These are phyloP conservation scores for Candida maris DNA, from an alignment of 805 yeast genomes.

Conservation along the genomic window DNA sequence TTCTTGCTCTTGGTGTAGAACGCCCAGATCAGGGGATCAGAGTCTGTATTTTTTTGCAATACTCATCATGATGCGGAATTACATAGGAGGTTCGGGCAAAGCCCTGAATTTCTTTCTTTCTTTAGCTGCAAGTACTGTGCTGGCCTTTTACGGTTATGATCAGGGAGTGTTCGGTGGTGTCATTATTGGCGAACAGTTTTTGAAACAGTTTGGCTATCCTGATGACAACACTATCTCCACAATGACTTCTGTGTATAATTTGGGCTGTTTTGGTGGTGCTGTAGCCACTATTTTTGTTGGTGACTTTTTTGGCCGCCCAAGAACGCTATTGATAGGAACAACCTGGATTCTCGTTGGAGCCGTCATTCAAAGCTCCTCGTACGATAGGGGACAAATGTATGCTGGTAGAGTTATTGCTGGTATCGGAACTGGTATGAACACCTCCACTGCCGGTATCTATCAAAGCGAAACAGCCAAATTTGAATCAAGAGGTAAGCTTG, in stretches of 20 bases:
- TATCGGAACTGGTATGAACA: constrained; percentile 33
- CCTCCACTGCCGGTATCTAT: constrained; percentile 35
- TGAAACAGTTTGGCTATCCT: constrained; percentile 20
- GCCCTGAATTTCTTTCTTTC: constrained; percentile 8
- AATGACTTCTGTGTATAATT: constrained; percentile 11
- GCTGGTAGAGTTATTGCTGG: constrained; percentile 34
- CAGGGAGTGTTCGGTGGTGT: constrained; percentile 42
- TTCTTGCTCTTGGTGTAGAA: too few relatives aligned
- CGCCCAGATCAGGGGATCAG: too few relatives aligned
- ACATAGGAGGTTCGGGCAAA: constrained; percentile 12
- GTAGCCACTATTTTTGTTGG: constrained; percentile 34
- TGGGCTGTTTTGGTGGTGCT: constrained; percentile 29
- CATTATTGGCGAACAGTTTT: constrained; percentile 29
- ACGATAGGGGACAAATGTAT: constrained; percentile 22
- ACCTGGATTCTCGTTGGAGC: constrained; percentile 25
- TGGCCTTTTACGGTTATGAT: constrained; percentile 35
- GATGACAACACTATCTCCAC: constrained; percentile 13
- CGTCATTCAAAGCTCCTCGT: constrained; percentile 21
- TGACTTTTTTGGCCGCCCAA: constrained; percentile 21
- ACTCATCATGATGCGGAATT: constrained; percentile 7
- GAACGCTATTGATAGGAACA: constrained; percentile 17
- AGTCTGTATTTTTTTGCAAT: background rate
- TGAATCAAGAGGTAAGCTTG: constrained; percentile 29
- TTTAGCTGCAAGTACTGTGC: constrained; percentile 9
- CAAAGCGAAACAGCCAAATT: constrained; percentile 34